phyloP scores from a whole-genome alignment of 305 asterid species.

The Plantago coronopus region DNA sequence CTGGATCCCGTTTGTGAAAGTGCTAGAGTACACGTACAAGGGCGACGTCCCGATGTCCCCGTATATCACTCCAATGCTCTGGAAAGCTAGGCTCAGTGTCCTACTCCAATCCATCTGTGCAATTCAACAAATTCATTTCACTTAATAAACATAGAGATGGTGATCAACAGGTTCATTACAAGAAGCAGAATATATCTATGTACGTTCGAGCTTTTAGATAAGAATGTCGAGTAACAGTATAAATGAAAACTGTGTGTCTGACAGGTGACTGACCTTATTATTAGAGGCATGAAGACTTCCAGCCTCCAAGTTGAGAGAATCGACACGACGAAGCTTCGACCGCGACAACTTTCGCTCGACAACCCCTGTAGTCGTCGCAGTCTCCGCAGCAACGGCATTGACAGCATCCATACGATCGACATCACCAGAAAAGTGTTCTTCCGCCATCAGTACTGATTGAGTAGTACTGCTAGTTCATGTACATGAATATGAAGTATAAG shows the following conservation, averaged over 20 bases:
- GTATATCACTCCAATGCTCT: conserved; percentile 3
- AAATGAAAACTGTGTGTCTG: not conserved
- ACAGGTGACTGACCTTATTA: conserved; percentile 18
- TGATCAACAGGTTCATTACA: too few species aligned
- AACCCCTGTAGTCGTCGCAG: not conserved
- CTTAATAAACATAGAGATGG: too few species aligned
- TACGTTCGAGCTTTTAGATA: too few species aligned
- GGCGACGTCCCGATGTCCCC: conserved; percentile 10
- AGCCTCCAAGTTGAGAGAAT: conserved; percentile 74
- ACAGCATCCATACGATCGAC: too few species aligned
- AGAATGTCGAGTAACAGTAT: conserved; percentile 5
- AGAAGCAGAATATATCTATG: too few species aligned
- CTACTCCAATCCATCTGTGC: not conserved
- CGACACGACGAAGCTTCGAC: conserved; percentile 58
- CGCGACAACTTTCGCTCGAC: conserved; percentile 51
- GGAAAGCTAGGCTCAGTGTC: conserved; percentile 4
- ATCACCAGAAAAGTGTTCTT: too few species aligned
- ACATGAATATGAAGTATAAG: too few species aligned
- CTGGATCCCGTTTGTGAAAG: not conserved
- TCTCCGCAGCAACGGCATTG: not conserved
- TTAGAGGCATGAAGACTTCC: conserved; percentile 39
- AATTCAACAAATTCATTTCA: not conserved
- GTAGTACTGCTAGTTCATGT: too few species aligned
- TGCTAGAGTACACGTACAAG: not conserved
- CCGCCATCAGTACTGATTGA: too few species aligned